Evolutionary conservation across 257 asterid genomes (phyloP), one percentile per base, ranked within the genome.

Genomic region (Capsicum pubescens): DNA sequence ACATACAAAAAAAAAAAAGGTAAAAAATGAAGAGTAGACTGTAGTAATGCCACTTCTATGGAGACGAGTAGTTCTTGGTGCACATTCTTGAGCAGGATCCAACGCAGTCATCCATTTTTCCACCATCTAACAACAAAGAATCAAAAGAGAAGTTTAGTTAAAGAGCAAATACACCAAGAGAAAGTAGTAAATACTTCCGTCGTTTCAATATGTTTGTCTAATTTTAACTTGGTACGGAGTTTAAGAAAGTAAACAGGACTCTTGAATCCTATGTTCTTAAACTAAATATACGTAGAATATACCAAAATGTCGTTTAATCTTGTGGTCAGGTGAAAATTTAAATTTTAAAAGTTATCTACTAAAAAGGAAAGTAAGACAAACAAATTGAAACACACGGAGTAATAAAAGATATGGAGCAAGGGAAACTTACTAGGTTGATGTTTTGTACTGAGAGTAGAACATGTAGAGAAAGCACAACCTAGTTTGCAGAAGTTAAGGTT

Each of bases 71-170:
- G 90, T 86, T 90, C 86, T 83, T 92, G 89, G 55, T 87, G 92
- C 99, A 95, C 87, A 69, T 90, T 82, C 86, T 89, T 36, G 97
- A 91, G 91, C 99, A 95, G 8, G 98, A 93, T 81, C 97, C 99
- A 88, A 95, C 98, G 35, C 99, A 95, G 60, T 83, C 87, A 80
- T 92, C 96, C 84, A 95, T 94, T 86, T 91, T 90, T 2, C 90
- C 97, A 55, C 93, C 98, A 89, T 92, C 98, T 95, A 90, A 54
- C 64, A 77, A 9, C 12, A 63, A 72, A 76, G 46, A 46, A 5
- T 42, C 21, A 61, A 67, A 70, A 11, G 26, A 48, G 6, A 3
- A 46, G 26, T 59, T 6, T 5, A 69, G 32, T 56, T 17, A 60
- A 17, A 1, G 16, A 56, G 5, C 39, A 39, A 80, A 58, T 60